Evolutionary conservation across 768 basidiomycete genomes (phyloP).

Genomic region (Neoboletus subvelutipes): DNA sequence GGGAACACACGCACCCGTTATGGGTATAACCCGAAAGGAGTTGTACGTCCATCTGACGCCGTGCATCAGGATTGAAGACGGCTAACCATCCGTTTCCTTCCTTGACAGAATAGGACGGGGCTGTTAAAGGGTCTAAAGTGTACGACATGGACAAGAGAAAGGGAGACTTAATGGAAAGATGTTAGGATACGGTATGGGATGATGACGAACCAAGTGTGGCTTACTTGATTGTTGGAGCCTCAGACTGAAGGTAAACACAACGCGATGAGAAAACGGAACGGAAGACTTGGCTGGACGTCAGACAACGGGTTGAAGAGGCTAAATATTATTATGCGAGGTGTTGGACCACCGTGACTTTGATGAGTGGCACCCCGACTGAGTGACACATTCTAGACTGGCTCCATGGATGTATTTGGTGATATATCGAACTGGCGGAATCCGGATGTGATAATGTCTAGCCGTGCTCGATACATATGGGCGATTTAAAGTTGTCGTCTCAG

Average conservation of each 20-base stretch:
- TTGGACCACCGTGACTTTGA: conserved; percentile 1
- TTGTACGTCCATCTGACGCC: conserved; percentile 50
- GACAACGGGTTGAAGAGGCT: not conserved
- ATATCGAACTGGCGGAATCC: conserved; percentile 6
- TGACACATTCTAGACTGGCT: conserved; percentile 9
- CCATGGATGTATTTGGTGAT: conserved; percentile 14
- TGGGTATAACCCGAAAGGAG: conserved; percentile 75
- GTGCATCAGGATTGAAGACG: conserved; percentile 50
- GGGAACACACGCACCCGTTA: conserved; percentile 60
- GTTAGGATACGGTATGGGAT: conserved; percentile 6
- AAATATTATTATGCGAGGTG: not conserved
- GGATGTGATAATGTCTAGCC: not conserved
- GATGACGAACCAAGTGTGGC: not conserved
- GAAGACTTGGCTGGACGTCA: not conserved
- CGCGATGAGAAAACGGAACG: not conserved
- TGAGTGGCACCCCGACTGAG: not conserved
- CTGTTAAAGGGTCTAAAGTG: conserved; percentile 29
- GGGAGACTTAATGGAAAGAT: not conserved
- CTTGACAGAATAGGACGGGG: conserved; percentile 35
- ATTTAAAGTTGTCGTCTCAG: conserved; percentile 7
- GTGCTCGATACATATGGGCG: not conserved
- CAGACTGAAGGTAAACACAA: not conserved
- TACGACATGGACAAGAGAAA: conserved; percentile 19
- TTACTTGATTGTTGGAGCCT: conserved; percentile 3
- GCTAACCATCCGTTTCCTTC: conserved; percentile 55